A percentile compares a stretch with the other conserved stretches of the same genome.
These are phyloP conservation scores for Boletus tomentosulus DNA, from an alignment of 768 basidiomycete species.

Conservation along the genomic window DNA sequence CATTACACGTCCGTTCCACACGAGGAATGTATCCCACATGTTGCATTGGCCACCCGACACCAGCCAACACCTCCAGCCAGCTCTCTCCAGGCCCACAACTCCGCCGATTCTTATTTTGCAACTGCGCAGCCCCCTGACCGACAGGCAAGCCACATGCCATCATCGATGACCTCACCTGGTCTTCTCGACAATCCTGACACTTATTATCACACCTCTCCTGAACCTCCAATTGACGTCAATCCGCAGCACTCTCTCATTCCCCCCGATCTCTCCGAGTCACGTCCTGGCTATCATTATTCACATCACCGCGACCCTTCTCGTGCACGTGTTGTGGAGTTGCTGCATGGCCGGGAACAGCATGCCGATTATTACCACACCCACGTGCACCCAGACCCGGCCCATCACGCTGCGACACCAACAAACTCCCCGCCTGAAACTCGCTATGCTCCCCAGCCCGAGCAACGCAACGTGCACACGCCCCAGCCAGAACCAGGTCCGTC, in stretches of 20 bases:
- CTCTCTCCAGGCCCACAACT: constrained; percentile 18
- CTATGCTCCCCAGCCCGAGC: constrained; percentile 16
- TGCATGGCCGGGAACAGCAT: constrained; percentile 23
- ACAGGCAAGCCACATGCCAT: constrained; percentile 22
- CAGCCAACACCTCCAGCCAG: constrained; percentile 14
- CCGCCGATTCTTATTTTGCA: constrained; percentile 24
- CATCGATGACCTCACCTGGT: constrained; percentile 26
- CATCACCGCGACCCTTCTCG: constrained; percentile 25
- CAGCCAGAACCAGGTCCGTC: constrained; percentile 21
- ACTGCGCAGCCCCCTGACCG: constrained; percentile 22
- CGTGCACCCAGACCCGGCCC: constrained; percentile 17
- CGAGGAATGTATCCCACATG: constrained; percentile 28
- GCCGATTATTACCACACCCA: constrained; percentile 26
- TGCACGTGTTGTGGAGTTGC: constrained; percentile 24
- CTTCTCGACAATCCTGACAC: constrained; percentile 25
- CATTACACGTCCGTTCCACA: constrained; percentile 30
- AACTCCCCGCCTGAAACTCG: constrained; percentile 17
- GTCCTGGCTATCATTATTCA: constrained; percentile 27
- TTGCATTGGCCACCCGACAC: constrained; percentile 19
- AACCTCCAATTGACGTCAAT: constrained; percentile 30
- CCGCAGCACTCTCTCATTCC: constrained; percentile 21
- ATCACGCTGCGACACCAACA: constrained; percentile 12
- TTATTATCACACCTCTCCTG: constrained; percentile 25
- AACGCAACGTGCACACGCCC: constrained; percentile 11
- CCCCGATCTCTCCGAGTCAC: constrained; percentile 29